Conservation (phyloP, 441 rosid species). For the Codiaeum variegatum region DNA sequence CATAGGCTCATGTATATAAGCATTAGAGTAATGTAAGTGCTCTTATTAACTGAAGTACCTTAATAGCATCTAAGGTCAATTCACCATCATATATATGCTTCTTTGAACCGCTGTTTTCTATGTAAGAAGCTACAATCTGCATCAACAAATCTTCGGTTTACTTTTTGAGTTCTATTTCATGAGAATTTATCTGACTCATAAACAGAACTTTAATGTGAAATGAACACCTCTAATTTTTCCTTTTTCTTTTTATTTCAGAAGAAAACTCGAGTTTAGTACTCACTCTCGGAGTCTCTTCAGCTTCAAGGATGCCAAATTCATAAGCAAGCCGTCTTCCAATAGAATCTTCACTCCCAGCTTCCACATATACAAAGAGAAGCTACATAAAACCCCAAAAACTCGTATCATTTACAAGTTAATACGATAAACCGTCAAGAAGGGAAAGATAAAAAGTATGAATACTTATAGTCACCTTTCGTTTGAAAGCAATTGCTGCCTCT, state of each 20-base stretch:
- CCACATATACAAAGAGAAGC: constrained; percentile 35
- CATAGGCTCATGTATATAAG: no score
- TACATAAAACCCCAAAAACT: constrained; percentile 9
- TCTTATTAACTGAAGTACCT: constrained; percentile 20
- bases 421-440: no score
- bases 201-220: background rate
- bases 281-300: constrained; percentile 31
- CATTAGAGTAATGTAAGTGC: no score
- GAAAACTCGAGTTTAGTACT: constrained; percentile 1
- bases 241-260: background rate
- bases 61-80: constrained; percentile 26
- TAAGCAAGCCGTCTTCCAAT: constrained; percentile 21
- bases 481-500: constrained; percentile 35
- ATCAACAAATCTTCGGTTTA: background rate
- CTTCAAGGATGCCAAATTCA: constrained; percentile 24
- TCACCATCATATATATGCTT: constrained; percentile 27
- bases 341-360: constrained; percentile 18
- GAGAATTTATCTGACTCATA: background rate
- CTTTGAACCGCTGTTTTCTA: constrained; percentile 11
- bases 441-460: background rate
- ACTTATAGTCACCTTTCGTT: constrained; percentile 30
- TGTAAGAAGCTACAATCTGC: constrained; percentile 34
- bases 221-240: no score
- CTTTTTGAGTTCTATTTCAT: background rate
- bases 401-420: background rate